Evolutionary conservation across 1,284 basidiomycete species (phyloP).

Genomic region (Pascua sp.): DNA sequence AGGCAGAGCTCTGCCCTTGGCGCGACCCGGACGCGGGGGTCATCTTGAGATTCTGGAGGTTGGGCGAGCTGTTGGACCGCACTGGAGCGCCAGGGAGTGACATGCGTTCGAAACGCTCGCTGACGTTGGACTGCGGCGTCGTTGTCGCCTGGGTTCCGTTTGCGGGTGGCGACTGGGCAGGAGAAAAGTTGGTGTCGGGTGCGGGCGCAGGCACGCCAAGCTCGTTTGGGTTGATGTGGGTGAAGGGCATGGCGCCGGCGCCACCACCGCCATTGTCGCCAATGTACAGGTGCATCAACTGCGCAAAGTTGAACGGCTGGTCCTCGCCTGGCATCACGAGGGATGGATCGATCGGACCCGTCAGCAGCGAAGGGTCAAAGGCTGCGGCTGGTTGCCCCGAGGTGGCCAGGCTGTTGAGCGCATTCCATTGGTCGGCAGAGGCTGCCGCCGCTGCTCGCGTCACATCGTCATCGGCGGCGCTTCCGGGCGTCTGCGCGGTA

Average conservation of each 20-base stretch:
- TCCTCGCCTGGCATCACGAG: conserved; percentile 13
- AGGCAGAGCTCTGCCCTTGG: not conserved
- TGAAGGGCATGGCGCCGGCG: conserved; percentile 56
- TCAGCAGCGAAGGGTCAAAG: conserved; percentile 4
- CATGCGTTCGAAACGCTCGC: conserved; percentile 24
- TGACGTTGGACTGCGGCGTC: conserved; percentile 32
- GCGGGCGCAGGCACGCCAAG: conserved; percentile 40
- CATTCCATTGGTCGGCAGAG: not conserved
- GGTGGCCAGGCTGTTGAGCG: not conserved
- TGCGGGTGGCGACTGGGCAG: conserved; percentile 26
- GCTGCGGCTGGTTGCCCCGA: not conserved
- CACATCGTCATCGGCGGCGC: not conserved
- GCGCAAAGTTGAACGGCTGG: conserved; percentile 47
- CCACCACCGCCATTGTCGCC: conserved; percentile 31
- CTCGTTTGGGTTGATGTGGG: conserved; percentile 82
- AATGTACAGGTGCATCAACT: conserved; percentile 50
- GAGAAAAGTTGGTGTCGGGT: not conserved
- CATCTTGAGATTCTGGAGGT: conserved; percentile 34
- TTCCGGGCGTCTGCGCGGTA: not conserved
- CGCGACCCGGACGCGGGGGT: not conserved
- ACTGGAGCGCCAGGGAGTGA: conserved; percentile 16
- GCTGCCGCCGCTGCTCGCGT: not conserved
- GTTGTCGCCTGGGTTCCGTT: conserved; percentile 33
- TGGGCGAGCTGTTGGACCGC: conserved; percentile 46
- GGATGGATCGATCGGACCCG: not conserved